Base-by-base conservation (phyloP, 352 stramenopile species). In the Phytopythium ostracodes region DNA sequence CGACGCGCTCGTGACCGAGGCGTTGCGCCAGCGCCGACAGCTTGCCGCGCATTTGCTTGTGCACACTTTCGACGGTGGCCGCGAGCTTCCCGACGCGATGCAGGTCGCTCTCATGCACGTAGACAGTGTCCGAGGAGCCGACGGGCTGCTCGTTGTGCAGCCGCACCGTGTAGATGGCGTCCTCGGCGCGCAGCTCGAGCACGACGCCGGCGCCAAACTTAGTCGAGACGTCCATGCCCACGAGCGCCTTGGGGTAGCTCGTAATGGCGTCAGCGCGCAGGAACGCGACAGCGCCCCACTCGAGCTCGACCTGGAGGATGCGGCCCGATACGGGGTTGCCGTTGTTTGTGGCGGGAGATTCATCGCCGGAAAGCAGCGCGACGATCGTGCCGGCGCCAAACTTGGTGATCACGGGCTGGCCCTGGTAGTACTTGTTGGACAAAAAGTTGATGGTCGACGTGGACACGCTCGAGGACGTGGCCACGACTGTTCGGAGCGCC, bases 101-200 rank as follows among this genome's bases (percentile, higher is more conserved):
- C 49, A 93, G 58, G 60, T 93, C 84, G 53, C 73, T 83, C 63
- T 90, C 84, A 54, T 81, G 84, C 17, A 91, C 84, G 62, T 85
- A 93, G 25, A 93, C 84, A 24, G 85, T 51, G 59, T 91, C 70
- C 1, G 72, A 87, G 61, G 88, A 71, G 1, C 77, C 77, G 9
- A 52, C 56, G 27, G 69, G 63, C 60, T 82, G 75, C 22, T 60
- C 27, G 8, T 79, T 63, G 59, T 82, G 69, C 42, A 93, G 68
- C 31, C 77, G 81, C 57, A 93, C 80, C n/a, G 77, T 87, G 66
- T 93, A 93, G 57, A 93, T 93, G 47, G 67, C 73, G 62, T 93
- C 84, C 10, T 68, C 76, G 12, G 75, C 71, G 46, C 84, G 78
- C 46, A 93, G 62, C n/a, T 71, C 78, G 38, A 81, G 73, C n/a